A percentile compares a stretch with the other conserved stretches of the same genome.
Evolutionary conservation across 1,284 basidiomycete genomes (phyloP).

Genomic region (Moesziomyces globuligerus): DNA sequence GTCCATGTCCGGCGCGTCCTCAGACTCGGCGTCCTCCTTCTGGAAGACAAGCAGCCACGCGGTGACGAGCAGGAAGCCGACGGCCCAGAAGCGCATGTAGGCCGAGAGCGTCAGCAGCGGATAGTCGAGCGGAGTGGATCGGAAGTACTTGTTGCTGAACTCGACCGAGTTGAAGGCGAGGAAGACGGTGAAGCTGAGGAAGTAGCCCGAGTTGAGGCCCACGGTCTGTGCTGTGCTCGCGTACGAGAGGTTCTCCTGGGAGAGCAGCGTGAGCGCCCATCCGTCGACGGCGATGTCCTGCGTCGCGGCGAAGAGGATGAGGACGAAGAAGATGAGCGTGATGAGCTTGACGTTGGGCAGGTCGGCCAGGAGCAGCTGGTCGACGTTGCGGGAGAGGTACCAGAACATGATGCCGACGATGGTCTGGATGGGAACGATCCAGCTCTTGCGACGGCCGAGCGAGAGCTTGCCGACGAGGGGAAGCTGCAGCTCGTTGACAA

Average conservation of each 20-base stretch:
- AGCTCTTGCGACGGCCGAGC: slow-evolving; percentile 91
- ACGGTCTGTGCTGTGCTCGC: slow-evolving; percentile 98
- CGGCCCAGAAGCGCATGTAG: slow-evolving; percentile 88
- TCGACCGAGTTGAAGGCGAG: slow-evolving; percentile 94
- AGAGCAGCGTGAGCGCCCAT: slow-evolving; percentile 96
- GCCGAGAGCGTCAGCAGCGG: slow-evolving; percentile 82
- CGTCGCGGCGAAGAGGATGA: slow-evolving; percentile 92
- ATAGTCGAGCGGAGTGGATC: slow-evolving; percentile 73
- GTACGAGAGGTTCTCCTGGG: slow-evolving; percentile 92
- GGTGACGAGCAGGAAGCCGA: slow-evolving; percentile 83
- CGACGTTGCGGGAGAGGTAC: slow-evolving; percentile 83
- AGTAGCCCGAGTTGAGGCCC: slow-evolving; percentile 94
- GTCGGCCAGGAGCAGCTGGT: slow-evolving; percentile 83
- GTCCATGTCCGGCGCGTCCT: slow-evolving; percentile 79
- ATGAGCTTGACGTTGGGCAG: slow-evolving; percentile 80
- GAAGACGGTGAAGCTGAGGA: slow-evolving; percentile 96
- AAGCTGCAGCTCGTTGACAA: slow-evolving; percentile 72
- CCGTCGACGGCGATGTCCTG: slow-evolving; percentile 99
- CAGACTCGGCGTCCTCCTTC: slow-evolving; percentile 75
- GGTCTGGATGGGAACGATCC: slow-evolving; percentile 97
- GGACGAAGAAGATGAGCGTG: slow-evolving; percentile 85
- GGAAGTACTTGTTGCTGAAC: slow-evolving; percentile 83
- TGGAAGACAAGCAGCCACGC: slow-evolving; percentile 88
- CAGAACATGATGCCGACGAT: slow-evolving; percentile 89
- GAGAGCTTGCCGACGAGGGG: slow-evolving; percentile 44